Conservation (phyloP, 1,284 basidiomycete species). For the Cutaneotrichosporon sp. region DNA sequence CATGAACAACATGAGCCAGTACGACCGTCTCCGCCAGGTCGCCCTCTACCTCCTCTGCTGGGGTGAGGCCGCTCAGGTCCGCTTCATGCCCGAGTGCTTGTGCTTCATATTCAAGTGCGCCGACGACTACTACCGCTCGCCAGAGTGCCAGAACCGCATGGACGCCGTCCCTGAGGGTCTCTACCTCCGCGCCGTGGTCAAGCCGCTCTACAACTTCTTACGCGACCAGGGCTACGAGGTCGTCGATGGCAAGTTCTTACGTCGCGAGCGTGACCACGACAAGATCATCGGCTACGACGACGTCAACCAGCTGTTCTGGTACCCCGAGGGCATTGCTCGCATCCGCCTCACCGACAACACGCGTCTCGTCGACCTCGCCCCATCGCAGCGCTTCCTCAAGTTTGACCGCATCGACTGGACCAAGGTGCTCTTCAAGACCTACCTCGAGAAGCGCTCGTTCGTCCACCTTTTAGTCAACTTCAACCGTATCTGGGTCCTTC, state of each 20-base stretch:
- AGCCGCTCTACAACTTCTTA: constrained; percentile 96
- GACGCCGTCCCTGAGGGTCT: constrained; percentile 95
- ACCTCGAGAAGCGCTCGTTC: constrained; percentile 91
- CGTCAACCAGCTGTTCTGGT: constrained; percentile 99
- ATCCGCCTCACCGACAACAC: constrained; percentile 90
- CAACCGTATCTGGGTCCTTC: constrained; percentile 96
- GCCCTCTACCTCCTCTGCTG: constrained; percentile 95
- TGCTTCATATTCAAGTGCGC: constrained; percentile 99
- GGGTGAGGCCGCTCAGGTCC: constrained; percentile 98
- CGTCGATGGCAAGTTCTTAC: constrained; percentile 91
- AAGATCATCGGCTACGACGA: constrained; percentile 98
- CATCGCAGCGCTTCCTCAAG: constrained; percentile 89
- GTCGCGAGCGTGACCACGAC: constrained; percentile 90
- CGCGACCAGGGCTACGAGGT: constrained; percentile 98
- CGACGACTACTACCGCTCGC: constrained; percentile 98
- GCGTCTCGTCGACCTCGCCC: constrained; percentile 83
- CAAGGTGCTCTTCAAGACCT: constrained; percentile 94
- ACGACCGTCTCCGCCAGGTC: constrained; percentile 94
- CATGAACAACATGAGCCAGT: constrained; percentile 98
- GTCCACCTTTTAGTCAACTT: constrained; percentile 95
- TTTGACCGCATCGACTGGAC: constrained; percentile 95
- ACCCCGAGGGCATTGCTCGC: constrained; percentile 95
- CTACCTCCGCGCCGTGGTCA: constrained; percentile 86
- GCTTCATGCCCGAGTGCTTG: constrained; percentile 96
- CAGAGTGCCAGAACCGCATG: constrained; percentile 94